These are phyloP conservation scores for Boletus subparvulus DNA, from an alignment of 768 basidiomycete genomes.

Conservation along the genomic window DNA sequence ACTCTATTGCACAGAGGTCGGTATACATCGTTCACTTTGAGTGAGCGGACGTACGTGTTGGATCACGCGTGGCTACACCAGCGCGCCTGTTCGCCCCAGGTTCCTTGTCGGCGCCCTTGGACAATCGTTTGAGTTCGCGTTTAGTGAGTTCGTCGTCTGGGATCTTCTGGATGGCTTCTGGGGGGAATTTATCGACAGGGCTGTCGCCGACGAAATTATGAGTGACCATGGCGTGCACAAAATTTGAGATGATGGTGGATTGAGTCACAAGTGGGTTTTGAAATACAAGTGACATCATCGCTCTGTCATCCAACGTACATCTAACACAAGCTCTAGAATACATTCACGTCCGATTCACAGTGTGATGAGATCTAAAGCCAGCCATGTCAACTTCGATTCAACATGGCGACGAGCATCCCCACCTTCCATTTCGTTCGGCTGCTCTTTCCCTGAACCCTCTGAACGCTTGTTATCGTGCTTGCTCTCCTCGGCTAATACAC, in stretches of 20 bases:
- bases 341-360: not conserved
- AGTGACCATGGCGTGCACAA: slow-evolving; percentile 8
- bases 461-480: not conserved
- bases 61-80: slow-evolving; percentile 27
- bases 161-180: slow-evolving; percentile 18
- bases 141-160: slow-evolving; percentile 23
- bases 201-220: slow-evolving; percentile 31
- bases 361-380: not conserved
- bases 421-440: not conserved
- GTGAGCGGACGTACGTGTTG: slow-evolving; percentile 3
- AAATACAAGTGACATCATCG: slow-evolving; percentile 9
- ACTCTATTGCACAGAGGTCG: slow-evolving; percentile 1
- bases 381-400: not conserved
- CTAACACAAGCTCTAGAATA: no score
- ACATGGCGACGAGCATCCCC: not conserved
- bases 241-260: not conserved
- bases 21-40: no score
- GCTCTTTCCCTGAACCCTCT: not conserved
- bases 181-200: slow-evolving; percentile 25
- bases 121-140: slow-evolving; percentile 17
- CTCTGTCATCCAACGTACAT: not conserved
- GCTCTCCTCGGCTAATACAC: not conserved
- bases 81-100: slow-evolving; percentile 31
- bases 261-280: no score
- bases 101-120: slow-evolving; percentile 9